A percentile compares a stretch with the other conserved stretches of the same genome.
phyloP scores from a whole-genome alignment of 352 stramenopile genomes.

The Pythium chondricola region DNA sequence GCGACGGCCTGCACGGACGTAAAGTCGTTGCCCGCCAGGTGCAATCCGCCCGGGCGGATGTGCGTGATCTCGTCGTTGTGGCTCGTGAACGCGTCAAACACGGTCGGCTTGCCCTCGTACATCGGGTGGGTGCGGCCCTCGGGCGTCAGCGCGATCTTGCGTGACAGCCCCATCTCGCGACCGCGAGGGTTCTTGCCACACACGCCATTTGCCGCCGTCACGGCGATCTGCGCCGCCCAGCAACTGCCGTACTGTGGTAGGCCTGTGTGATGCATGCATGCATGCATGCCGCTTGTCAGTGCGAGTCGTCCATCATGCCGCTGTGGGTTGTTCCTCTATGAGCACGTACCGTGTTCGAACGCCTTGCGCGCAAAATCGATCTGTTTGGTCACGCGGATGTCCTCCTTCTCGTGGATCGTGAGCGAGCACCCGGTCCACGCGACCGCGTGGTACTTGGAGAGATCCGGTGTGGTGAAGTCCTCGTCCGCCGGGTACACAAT shows the following conservation, averaged over 20 bases:
- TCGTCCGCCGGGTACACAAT: slow-evolving; percentile 64
- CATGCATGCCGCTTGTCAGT: no score
- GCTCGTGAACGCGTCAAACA: slow-evolving; percentile 79
- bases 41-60: slow-evolving; percentile 50
- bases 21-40: slow-evolving; percentile 59
- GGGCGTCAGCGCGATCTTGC: slow-evolving; percentile 70
- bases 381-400: slow-evolving; percentile 63
- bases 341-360: slow-evolving; percentile 53
- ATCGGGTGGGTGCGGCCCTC: slow-evolving; percentile 73
- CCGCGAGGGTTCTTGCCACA: slow-evolving; percentile 60
- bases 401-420: slow-evolving; percentile 54
- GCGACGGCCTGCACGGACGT: slow-evolving; percentile 66
- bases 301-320: no score
- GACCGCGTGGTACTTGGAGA: slow-evolving; percentile 71
- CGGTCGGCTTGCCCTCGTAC: slow-evolving; percentile 72
- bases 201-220: slow-evolving; percentile 51
- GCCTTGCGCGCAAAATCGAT: slow-evolving; percentile 63
- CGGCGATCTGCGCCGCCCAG: slow-evolving; percentile 77
- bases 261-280: no score
- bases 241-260: slow-evolving; percentile 77
- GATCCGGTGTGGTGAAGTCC: slow-evolving; percentile 51
- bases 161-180: slow-evolving; percentile 69
- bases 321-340: no score
- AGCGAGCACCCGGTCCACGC: slow-evolving; percentile 73
- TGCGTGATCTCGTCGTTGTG: slow-evolving; percentile 83